Conservation (phyloP, 2,329 filamentous ascomycete species). For the Rhexocercosporidium sp. region DNA sequence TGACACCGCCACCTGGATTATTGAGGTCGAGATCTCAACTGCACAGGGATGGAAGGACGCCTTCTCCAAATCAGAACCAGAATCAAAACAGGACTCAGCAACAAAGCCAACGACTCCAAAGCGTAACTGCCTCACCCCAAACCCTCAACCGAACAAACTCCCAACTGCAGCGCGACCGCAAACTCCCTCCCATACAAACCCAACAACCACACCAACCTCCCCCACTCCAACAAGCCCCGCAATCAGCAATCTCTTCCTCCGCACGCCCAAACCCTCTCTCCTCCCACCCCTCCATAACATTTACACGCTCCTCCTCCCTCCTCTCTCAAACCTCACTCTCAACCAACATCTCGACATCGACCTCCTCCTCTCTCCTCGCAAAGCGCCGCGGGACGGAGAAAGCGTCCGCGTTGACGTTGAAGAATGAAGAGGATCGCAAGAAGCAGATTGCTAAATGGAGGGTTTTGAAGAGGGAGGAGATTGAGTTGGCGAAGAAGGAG, state of each 20-base stretch:
- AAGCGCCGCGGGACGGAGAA: conserved; percentile 58
- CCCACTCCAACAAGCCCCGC: neutral
- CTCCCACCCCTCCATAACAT: conserved; percentile 16
- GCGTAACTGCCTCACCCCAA: neutral
- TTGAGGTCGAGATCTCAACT: neutral
- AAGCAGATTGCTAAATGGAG: conserved; percentile 37
- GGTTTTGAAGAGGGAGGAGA: conserved; percentile 34
- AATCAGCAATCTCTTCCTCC: neutral
- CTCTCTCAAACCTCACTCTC: conserved; percentile 19
- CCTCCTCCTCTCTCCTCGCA: conserved; percentile 53
- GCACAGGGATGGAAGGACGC: neutral
- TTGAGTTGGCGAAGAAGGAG: conserved; percentile 33
- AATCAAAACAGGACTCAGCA: neutral
- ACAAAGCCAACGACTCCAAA: neutral
- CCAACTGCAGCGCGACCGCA: conserved; percentile 9
- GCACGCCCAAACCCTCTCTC: conserved; percentile 2
- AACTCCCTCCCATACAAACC: conserved; percentile 2
- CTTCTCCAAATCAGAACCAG: neutral
- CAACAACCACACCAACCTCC: neutral
- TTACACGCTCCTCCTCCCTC: conserved; percentile 22
- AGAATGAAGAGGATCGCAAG: conserved; percentile 27
- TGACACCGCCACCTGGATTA: neutral
- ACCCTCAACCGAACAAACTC: neutral
- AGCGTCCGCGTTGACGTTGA: conserved; percentile 50
- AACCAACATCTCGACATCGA: conserved; percentile 32